Evolutionary conservation across 305 asterid species (phyloP).

Genomic region (Striga hermonthica): DNA sequence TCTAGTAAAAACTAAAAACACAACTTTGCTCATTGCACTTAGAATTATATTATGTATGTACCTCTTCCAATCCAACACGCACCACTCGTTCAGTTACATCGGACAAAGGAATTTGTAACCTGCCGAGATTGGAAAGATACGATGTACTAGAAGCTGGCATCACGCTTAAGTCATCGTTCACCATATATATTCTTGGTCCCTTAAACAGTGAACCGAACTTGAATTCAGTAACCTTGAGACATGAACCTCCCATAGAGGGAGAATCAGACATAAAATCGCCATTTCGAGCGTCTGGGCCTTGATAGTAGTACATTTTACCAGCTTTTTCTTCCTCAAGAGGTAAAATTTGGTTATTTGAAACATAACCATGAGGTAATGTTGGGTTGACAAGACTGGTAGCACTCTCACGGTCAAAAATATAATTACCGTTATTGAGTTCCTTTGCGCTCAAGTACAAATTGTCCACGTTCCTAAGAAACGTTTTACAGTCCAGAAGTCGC

Average conservation of each 20-base stretch:
- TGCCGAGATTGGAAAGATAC: neutral
- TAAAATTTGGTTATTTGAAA: neutral
- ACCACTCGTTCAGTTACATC: neutral
- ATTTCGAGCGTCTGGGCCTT: neutral
- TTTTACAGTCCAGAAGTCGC: neutral
- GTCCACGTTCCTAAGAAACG: neutral
- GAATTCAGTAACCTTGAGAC: neutral
- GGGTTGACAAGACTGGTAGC: neutral
- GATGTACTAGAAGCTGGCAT: neutral
- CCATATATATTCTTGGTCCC: neutral
- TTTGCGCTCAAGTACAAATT: constrained; percentile 7
- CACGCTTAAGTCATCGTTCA: constrained; percentile 8
- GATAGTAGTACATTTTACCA: neutral
- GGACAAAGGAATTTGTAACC: neutral
- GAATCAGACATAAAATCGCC: neutral
- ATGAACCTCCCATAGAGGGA: neutral
- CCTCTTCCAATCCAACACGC: constrained; percentile 3
- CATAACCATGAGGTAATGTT: neutral
- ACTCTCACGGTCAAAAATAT: neutral
- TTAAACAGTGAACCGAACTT: neutral
- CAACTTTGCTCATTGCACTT: neutral
- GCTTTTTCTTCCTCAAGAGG: neutral
- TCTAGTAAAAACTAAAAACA: too few relatives aligned
- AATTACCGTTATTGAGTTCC: neutral
- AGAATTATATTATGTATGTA: neutral